Evolutionary conservation across 768 basidiomycete species (phyloP), one percentile per base, ranked within the genome.

Genomic region (Chalciporus pseudorubinellus): DNA sequence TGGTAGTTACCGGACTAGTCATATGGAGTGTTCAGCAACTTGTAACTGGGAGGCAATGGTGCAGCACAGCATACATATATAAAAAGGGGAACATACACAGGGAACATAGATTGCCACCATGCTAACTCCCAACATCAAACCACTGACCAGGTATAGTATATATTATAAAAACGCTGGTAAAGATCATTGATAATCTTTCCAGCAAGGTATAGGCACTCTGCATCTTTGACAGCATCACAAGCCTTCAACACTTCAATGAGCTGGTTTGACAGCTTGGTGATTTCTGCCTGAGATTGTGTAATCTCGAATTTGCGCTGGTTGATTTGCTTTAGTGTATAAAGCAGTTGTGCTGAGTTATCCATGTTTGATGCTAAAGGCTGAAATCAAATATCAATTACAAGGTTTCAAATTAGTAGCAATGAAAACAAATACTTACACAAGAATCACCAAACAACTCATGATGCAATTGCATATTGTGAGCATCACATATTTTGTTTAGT

Each of bases 251-350:
- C 33, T 13, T 16, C n/a, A 0, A 1, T 7, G 16, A 69, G 46
- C 21, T 28, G 19, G 4, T 44, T n/a, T 20, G 45, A 31, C 21
- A 69, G 55, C 5, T 22, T 21, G 43, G 58, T 41, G 5, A 21
- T 22, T 6, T 46, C 18, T 16, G 56, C 54, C 26, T 70, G 54
- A 6, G 53, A 39, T 13, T 19, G 5, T 40, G 67, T 65, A 46
- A 62, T 34, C 36, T 38, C 20, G 29, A 69, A 41, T 36, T 61
- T 69, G 5, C 54, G 11, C 10, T 46, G 29, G 14, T 69, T 52
- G 24, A 69, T 63, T 1, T 67, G 47, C 31, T 39, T 47, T 21
- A 70, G 19, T 0, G 69, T 6, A 1, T 40, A 11, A 13, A 69
- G 48, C 46, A 69, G n/a, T 4, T 14, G 22, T 20, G 57, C 24